These are phyloP conservation scores for Symbiodinium natans DNA, from an alignment of 73 alveolate species.

Conservation along the genomic window DNA sequence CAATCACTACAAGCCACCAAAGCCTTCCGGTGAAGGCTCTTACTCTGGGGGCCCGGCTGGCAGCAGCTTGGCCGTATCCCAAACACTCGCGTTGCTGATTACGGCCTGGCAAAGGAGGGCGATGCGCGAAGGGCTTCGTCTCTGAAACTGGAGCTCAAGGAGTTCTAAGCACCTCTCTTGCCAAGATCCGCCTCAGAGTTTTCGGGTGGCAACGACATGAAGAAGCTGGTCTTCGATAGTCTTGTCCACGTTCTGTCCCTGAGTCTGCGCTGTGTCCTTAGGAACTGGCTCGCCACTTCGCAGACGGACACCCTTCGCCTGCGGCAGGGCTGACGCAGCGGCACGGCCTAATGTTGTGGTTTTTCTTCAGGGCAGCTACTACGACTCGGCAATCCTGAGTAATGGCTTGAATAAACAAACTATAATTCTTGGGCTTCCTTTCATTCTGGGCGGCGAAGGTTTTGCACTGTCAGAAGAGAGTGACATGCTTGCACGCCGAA, in stretches of 20 bases:
- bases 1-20: neutral
- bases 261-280: too few species aligned
- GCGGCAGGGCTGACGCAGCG: neutral
- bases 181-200: neutral
- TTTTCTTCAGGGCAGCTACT: too few species aligned
- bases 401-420: too few species aligned
- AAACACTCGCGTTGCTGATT: conserved; percentile 81
- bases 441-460: too few species aligned
- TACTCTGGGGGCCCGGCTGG: conserved; percentile 29
- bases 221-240: too few species aligned
- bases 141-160: neutral
- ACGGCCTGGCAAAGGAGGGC: conserved; percentile 52
- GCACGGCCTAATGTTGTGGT: too few species aligned
- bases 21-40: neutral
- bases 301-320: neutral
- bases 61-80: conserved; percentile 76
- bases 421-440: too few species aligned
- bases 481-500: too few species aligned
- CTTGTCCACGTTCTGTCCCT: too few species aligned
- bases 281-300: conserved; percentile 18
- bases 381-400: too few species aligned
- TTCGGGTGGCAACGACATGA: too few species aligned
- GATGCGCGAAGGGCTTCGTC: neutral
- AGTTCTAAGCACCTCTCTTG: neutral
- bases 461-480: too few species aligned